Evolutionary conservation across 1,284 basidiomycete species (phyloP), one percentile per base, ranked within the genome.

Genomic region (Ceratorhiza oryzae-sativae): DNA sequence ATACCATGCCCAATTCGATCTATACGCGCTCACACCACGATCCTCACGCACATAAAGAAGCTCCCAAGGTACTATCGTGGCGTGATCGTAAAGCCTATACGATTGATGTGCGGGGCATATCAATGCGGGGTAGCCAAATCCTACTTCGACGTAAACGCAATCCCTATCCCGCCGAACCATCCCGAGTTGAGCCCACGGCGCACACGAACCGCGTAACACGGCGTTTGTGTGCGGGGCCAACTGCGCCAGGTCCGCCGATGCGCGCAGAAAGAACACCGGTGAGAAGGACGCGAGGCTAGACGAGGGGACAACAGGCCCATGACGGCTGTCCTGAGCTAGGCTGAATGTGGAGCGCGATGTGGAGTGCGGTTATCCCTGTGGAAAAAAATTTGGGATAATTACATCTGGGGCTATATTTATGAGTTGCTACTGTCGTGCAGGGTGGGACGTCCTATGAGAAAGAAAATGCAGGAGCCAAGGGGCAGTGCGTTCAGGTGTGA

Each of bases 31-130:
- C 48, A 27, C 23, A 27, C 48, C 48, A 23, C 48, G 48, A 27
- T 27, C 20, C 12, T 3, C 23, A 3, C 48, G 13, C 48, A 10
- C 23, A 2, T 1, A 18, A 34, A 59, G 56, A 36, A 34, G 12
- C 56, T 36, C 30, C 20, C 25, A 10, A 59, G 34, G 56, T 20
- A 59, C 55, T 59, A 59, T 41, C 56, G 36, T 59, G 56, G 56
- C 32, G 4, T 41, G 56, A 59, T 59, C 56, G 56, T 59, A 59
- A 59, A 59, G 56, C 56, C 56, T 59, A 59, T 59, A 41, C 56
- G 56, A 59, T 59, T 59, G 56, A 59, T 59, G 36, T 59, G 56
- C 56, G 56, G 36, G 55, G 56, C 6, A 6, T 25, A 32, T 30
- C 36, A 23, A 36, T 59, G 56, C 56, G 56, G 56, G 56, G 56